These are phyloP conservation scores for Opeltia flavorubescens DNA, from an alignment of 495 filamentous ascomycete genomes.

Conservation along the genomic window DNA sequence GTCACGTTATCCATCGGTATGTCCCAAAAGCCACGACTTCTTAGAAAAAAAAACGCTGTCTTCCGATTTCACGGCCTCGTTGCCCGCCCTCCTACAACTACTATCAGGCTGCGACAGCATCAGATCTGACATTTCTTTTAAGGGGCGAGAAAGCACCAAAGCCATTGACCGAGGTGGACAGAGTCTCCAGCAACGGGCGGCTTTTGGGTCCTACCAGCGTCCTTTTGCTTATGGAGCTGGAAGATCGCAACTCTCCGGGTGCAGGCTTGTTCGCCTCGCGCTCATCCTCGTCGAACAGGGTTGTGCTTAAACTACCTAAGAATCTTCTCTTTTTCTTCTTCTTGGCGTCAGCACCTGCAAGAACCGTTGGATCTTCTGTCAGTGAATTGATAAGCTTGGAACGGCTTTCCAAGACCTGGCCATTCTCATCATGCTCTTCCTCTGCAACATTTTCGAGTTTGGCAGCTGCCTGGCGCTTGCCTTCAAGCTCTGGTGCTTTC, in stretches of 20 bases:
- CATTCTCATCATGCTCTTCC: slow-evolving; percentile 23
- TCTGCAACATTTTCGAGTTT: slow-evolving; percentile 37
- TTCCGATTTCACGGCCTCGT: too few species aligned
- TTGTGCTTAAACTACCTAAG: slow-evolving; percentile 44
- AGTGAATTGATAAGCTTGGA: slow-evolving; percentile 1
- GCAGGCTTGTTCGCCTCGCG: slow-evolving; percentile 29
- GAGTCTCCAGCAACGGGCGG: slow-evolving; percentile 8
- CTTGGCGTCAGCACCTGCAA: slow-evolving; percentile 3
- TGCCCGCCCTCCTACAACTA: too few species aligned
- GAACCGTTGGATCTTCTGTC: neutral
- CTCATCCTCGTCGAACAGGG: slow-evolving; percentile 66
- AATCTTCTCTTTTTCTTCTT: slow-evolving; percentile 64
- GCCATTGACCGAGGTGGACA: slow-evolving; percentile 16
- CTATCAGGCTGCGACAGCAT: too few species aligned
- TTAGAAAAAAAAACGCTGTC: too few species aligned
- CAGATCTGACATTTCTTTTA: slow-evolving; percentile 63
- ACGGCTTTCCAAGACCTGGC: neutral
- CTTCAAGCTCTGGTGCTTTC: slow-evolving; percentile 16
- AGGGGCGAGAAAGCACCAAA: slow-evolving; percentile 59
- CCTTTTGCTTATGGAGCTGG: slow-evolving; percentile 15
- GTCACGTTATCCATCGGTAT: too few species aligned
- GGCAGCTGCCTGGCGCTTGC: slow-evolving; percentile 11
- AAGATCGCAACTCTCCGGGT: slow-evolving; percentile 14
- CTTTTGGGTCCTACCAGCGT: slow-evolving; percentile 1
- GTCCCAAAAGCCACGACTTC: too few species aligned